Conservation (phyloP, 495 filamentous ascomycete species). For the Podospora pseudocomata region DNA sequence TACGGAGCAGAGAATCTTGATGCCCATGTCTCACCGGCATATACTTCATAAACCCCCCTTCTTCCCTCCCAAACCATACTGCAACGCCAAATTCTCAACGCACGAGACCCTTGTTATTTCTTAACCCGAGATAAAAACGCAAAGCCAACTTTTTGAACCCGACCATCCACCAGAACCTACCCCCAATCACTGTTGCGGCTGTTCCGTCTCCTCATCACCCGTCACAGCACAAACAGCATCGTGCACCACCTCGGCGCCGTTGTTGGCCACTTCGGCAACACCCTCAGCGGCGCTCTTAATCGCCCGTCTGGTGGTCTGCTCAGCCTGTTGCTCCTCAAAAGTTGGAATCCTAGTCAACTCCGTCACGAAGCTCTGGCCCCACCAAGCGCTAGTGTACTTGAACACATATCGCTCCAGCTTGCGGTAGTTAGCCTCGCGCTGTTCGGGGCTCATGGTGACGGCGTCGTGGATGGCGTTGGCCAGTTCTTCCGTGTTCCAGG, state of each 20-base stretch:
- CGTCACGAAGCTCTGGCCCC: slow-evolving; percentile 89
- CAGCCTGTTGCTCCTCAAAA: slow-evolving; percentile 11
- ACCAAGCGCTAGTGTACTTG: slow-evolving; percentile 93
- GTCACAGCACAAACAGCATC: slow-evolving; percentile 11
- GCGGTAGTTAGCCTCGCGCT: slow-evolving; percentile 74
- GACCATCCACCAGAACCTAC: not conserved
- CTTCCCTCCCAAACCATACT: not conserved
- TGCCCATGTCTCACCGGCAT: not conserved
- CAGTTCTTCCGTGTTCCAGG: slow-evolving; percentile 85
- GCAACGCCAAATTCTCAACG: not conserved
- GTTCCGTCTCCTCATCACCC: slow-evolving; percentile 11
- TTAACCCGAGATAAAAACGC: not conserved
- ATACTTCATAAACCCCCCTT: not conserved
- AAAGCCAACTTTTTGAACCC: not conserved
- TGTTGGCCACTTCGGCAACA: slow-evolving; percentile 20
- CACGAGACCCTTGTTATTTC: not conserved
- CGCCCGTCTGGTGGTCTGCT: slow-evolving; percentile 7
- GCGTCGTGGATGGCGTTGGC: slow-evolving; percentile 81
- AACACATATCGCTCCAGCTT: slow-evolving; percentile 81
- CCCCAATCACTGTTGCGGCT: not conserved
- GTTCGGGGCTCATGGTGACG: slow-evolving; percentile 79
- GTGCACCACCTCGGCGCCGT: slow-evolving; percentile 19
- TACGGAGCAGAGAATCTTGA: not conserved
- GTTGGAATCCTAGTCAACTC: slow-evolving; percentile 64
- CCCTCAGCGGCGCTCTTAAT: slow-evolving; percentile 16